phyloP scores from a whole-genome alignment of 257 asterid genomes.

The Lantana camara region DNA sequence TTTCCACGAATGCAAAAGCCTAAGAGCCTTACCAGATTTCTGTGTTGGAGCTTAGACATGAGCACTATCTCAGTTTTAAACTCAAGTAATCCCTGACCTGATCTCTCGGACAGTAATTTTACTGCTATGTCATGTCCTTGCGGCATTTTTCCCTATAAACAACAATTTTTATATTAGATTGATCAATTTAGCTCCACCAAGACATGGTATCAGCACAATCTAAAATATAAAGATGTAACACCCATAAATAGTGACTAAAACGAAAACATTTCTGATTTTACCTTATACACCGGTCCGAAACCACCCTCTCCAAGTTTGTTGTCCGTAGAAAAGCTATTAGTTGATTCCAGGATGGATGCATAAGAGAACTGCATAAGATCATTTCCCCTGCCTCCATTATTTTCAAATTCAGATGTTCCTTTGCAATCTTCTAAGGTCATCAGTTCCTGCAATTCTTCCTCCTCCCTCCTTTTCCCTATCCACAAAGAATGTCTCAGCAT shows the following conservation, averaged over 20 bases:
- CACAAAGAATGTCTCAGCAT: too few relatives aligned
- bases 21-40: conserved; percentile 34
- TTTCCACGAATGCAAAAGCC: too few relatives aligned
- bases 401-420: conserved; percentile 4
- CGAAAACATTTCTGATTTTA: conserved; percentile 32
- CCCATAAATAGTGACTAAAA: conserved; percentile 32
- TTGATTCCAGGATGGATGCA: too few relatives aligned
- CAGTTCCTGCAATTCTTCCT: conserved; percentile 12
- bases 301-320: too few relatives aligned
- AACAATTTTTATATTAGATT: too few relatives aligned
- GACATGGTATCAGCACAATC: too few relatives aligned
- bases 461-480: conserved; percentile 22
- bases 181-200: too few relatives aligned
- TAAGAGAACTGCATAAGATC: too few relatives aligned
- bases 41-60: conserved; percentile 49
- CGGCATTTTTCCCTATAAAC: conserved; percentile 31
- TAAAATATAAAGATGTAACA: not conserved
- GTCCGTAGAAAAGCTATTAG: too few relatives aligned
- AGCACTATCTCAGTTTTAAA: conserved; percentile 48
- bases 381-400: too few relatives aligned
- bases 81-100: conserved; percentile 48
- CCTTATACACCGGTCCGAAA: too few relatives aligned
- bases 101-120: conserved; percentile 38
- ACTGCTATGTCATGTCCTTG: conserved; percentile 49
- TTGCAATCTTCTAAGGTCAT: conserved; percentile 4